These are phyloP conservation scores for Pseudopithomyces maydicus DNA, from an alignment of 2,329 filamentous ascomycete genomes.

Conservation along the genomic window DNA sequence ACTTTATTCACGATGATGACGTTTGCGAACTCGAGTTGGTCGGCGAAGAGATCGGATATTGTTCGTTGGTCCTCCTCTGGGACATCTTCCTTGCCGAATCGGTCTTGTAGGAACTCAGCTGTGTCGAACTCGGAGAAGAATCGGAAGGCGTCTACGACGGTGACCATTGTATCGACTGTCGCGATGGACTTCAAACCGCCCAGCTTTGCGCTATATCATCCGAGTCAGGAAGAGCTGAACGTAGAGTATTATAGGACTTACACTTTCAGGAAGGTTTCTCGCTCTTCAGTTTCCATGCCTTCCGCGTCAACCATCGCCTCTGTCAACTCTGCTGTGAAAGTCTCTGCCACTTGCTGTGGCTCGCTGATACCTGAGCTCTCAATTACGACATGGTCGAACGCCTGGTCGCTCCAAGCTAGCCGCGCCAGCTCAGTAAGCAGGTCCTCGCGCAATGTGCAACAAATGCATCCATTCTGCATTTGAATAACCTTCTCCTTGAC, in stretches of 20 bases:
- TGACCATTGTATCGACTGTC: constrained; percentile 72
- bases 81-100: constrained; percentile 61
- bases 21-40: constrained; percentile 79
- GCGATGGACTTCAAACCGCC: constrained; percentile 71
- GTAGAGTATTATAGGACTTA: constrained; percentile 27
- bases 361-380: constrained; percentile 76
- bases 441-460: constrained; percentile 74
- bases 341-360: constrained; percentile 75
- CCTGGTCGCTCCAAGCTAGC: constrained; percentile 61
- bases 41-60: constrained; percentile 76
- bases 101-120: constrained; percentile 67
- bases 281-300: constrained; percentile 50
- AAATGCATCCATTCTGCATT: constrained; percentile 75
- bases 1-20: constrained; percentile 74
- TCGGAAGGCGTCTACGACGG: constrained; percentile 74
- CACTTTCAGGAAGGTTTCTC: constrained; percentile 54
- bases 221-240: not conserved
- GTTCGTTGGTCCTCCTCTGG: constrained; percentile 72
- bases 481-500: constrained; percentile 69
- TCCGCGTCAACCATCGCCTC: constrained; percentile 52
- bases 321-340: constrained; percentile 62
- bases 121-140: constrained; percentile 76
- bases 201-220: constrained; percentile 29
- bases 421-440: constrained; percentile 71
- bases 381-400: constrained; percentile 74